phyloP scores from a whole-genome alignment of 805 yeast genomes.

The Candida silvatica region DNA sequence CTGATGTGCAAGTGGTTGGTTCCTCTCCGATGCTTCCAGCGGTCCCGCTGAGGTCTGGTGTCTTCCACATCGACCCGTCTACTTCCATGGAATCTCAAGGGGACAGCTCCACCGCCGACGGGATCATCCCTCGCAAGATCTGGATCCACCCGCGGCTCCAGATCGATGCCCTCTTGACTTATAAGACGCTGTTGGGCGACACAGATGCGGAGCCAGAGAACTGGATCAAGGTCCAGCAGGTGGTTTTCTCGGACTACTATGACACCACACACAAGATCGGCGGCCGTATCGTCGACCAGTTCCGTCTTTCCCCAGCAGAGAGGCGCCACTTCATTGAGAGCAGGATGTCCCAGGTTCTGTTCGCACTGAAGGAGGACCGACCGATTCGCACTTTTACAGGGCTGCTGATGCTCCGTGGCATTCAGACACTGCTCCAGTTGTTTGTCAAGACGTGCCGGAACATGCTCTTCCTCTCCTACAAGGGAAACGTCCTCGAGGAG shows the following conservation, averaged over 20 bases:
- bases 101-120: slow-evolving; percentile 5
- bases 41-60: neutral
- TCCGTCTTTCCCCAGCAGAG: slow-evolving; percentile 4
- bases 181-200: slow-evolving; percentile 18
- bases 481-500: slow-evolving; percentile 17
- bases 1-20: too few species aligned
- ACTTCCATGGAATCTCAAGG: too few species aligned
- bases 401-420: slow-evolving; percentile 11
- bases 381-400: slow-evolving; percentile 10
- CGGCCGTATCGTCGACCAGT: slow-evolving; percentile 18
- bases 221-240: slow-evolving; percentile 14
- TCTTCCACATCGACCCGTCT: neutral
- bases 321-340: slow-evolving; percentile 1
- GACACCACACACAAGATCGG: slow-evolving; percentile 5
- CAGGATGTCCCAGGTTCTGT: slow-evolving; percentile 10
- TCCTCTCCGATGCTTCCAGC: neutral
- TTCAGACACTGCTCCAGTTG: slow-evolving; percentile 16
- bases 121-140: slow-evolving; percentile 17
- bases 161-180: slow-evolving; percentile 23
- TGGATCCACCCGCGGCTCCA: slow-evolving; percentile 27
- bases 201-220: slow-evolving; percentile 11
- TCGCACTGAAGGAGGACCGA: slow-evolving; percentile 8
- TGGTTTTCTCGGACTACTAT: slow-evolving; percentile 22
- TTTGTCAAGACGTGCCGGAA: slow-evolving; percentile 16
- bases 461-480: slow-evolving; percentile 13